Evolutionary conservation across 768 basidiomycete genomes (phyloP).

Genomic region (Suillus lakei): DNA sequence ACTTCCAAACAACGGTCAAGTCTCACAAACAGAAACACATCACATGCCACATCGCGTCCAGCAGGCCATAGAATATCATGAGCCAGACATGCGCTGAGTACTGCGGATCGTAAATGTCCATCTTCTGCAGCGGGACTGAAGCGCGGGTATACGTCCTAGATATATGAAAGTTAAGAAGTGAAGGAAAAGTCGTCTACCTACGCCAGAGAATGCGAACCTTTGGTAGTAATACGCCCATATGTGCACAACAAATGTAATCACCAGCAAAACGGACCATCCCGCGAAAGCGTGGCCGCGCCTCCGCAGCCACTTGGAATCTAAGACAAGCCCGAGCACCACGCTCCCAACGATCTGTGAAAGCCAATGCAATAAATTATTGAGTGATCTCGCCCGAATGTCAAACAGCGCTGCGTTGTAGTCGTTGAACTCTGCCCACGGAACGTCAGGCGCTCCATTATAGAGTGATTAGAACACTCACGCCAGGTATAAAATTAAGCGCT

Average conservation of each 20-base stretch:
- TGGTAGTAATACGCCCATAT: slow-evolving; percentile 80
- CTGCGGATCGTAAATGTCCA: slow-evolving; percentile 52
- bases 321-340: slow-evolving; percentile 63
- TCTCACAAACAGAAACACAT: slow-evolving; percentile 76
- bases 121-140: slow-evolving; percentile 48
- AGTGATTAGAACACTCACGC: slow-evolving; percentile 47
- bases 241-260: slow-evolving; percentile 68
- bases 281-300: slow-evolving; percentile 69
- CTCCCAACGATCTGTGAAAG: slow-evolving; percentile 75
- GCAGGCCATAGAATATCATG: slow-evolving; percentile 70
- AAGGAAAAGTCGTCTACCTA: neutral
- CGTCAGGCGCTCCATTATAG: neutral
- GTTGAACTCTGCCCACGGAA: slow-evolving; percentile 62
- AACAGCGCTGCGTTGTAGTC: slow-evolving; percentile 77
- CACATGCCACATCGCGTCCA: slow-evolving; percentile 85
- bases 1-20: too few relatives aligned
- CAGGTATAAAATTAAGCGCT: slow-evolving; percentile 86
- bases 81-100: slow-evolving; percentile 51
- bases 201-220: slow-evolving; percentile 45
- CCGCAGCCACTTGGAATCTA: slow-evolving; percentile 57
- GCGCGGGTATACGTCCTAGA: slow-evolving; percentile 60
- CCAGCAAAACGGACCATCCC: slow-evolving; percentile 65
- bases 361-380: slow-evolving; percentile 88
- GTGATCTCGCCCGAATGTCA: slow-evolving; percentile 72
- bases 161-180: neutral